Percentiles rank a stretch among this genome's conserved stretches.
Evolutionary conservation across 768 basidiomycete genomes (phyloP).

Genomic region (Tricholoma matsutake): DNA sequence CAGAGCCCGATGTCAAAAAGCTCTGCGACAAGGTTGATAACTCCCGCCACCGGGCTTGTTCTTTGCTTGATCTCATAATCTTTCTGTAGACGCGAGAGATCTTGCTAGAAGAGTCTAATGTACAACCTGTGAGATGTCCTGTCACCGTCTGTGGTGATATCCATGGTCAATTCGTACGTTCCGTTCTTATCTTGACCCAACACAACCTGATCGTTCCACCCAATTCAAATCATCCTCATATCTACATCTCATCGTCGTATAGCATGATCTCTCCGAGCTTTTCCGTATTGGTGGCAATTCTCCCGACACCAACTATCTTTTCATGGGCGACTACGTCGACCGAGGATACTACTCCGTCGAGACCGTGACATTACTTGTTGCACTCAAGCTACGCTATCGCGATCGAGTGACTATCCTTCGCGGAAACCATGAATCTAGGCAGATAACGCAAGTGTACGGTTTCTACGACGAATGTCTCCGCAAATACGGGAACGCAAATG

Average conservation of each 20-base stretch:
- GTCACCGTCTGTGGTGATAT: constrained; percentile 99
- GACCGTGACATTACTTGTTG: constrained; percentile 95
- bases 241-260: constrained; percentile 7
- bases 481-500: constrained; percentile 99
- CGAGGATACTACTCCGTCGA: constrained; percentile 99
- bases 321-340: constrained; percentile 99
- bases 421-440: constrained; percentile 98
- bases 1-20: constrained; percentile 93
- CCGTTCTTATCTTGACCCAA: constrained; percentile 16
- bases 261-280: constrained; percentile 99
- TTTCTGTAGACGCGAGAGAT: constrained; percentile 86
- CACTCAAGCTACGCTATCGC: constrained; percentile 95
- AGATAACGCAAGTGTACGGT: constrained; percentile 99
- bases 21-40: constrained; percentile 92
- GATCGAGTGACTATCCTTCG: constrained; percentile 97
- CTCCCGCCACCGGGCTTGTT: constrained; percentile 11
- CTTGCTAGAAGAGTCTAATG: constrained; percentile 98
- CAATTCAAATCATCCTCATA: constrained; percentile 4
- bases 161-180: constrained; percentile 98
- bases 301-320: constrained; percentile 98
- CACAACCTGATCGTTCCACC: constrained; percentile 12
- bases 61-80: constrained; percentile 21
- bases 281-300: constrained; percentile 99
- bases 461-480: constrained; percentile 99
- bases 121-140: constrained; percentile 96